A percentile compares a stretch with the other conserved stretches of the same genome.
Evolutionary conservation across 345 rosid genomes (phyloP).

Genomic region (Brassica cretica): DNA sequence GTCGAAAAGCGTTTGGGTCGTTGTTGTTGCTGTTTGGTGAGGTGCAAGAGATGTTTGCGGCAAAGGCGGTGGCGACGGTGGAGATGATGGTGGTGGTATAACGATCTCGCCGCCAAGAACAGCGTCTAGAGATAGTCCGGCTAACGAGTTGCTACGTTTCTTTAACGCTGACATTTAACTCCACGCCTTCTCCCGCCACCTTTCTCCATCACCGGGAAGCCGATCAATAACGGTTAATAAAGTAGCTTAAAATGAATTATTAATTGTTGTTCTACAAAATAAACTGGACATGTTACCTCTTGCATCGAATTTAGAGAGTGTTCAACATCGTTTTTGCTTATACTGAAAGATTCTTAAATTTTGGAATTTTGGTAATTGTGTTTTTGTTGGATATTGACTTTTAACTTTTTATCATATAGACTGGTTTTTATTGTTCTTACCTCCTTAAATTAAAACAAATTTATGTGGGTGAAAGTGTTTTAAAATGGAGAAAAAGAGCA

Average conservation of each 20-base stretch:
- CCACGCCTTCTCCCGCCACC: conserved; percentile 28
- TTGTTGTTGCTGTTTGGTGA: conserved; percentile 33
- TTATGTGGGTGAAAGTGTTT: conserved; percentile 16
- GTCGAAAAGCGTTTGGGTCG: conserved; percentile 57
- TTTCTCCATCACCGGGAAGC: conserved; percentile 13
- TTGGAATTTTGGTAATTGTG: not conserved
- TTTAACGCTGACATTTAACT: conserved; percentile 58
- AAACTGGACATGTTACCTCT: conserved; percentile 29
- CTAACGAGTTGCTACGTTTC: conserved; percentile 43
- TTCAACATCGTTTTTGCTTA: conserved; percentile 17
- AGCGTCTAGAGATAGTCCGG: conserved; percentile 47
- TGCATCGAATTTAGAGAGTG: conserved; percentile 35
- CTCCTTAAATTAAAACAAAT: conserved; percentile 1
- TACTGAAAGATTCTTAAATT: not conserved
- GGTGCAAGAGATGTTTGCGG: conserved; percentile 25
- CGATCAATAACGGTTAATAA: not conserved
- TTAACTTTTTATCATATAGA: not conserved
- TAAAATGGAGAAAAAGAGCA: conserved; percentile 13
- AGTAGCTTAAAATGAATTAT: not conserved
- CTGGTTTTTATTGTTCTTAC: not conserved
- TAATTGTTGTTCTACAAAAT: not conserved
- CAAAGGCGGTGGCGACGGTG: conserved; percentile 28
- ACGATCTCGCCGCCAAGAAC: conserved; percentile 40
- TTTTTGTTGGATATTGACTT: not conserved
- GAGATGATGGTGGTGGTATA: conserved; percentile 33